phyloP scores from a whole-genome alignment of 2,329 filamentous ascomycete genomes.

The Fusarium floridanum region DNA sequence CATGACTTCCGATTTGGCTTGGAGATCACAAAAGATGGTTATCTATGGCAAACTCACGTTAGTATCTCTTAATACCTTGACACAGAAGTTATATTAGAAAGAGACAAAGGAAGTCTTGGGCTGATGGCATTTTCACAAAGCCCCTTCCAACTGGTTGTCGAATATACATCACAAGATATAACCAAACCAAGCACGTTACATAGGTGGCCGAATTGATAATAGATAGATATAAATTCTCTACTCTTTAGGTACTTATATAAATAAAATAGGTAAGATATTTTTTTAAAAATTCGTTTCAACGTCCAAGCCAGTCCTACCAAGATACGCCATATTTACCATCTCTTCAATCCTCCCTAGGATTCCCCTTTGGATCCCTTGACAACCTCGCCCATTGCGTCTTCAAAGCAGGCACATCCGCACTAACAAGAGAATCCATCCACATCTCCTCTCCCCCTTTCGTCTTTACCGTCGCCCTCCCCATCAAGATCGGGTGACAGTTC shows the following conservation, averaged over 20 bases:
- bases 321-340: not conserved
- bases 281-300: not conserved
- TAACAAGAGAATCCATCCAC: constrained; percentile 54
- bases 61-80: not conserved
- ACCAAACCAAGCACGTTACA: not conserved
- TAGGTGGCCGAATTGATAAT: not conserved
- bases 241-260: not conserved
- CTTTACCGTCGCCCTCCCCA: constrained; percentile 50
- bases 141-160: not conserved
- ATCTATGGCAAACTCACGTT: not conserved
- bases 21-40: not conserved
- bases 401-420: constrained; percentile 47
- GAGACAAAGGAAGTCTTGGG: not conserved
- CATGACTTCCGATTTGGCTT: not conserved
- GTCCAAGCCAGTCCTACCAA: not conserved
- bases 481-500: constrained; percentile 55
- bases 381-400: constrained; percentile 53
- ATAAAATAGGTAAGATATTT: not conserved
- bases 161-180: not conserved
- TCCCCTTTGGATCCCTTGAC: constrained; percentile 42
- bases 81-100: not conserved
- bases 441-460: constrained; percentile 39
- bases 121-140: not conserved
- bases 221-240: not conserved
- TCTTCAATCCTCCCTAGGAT: constrained; percentile 20